Percentiles rank a stretch among this genome's conserved stretches.
Evolutionary conservation across 352 stramenopile species (phyloP).

Genomic region (Chrysophaeum taylorii): DNA sequence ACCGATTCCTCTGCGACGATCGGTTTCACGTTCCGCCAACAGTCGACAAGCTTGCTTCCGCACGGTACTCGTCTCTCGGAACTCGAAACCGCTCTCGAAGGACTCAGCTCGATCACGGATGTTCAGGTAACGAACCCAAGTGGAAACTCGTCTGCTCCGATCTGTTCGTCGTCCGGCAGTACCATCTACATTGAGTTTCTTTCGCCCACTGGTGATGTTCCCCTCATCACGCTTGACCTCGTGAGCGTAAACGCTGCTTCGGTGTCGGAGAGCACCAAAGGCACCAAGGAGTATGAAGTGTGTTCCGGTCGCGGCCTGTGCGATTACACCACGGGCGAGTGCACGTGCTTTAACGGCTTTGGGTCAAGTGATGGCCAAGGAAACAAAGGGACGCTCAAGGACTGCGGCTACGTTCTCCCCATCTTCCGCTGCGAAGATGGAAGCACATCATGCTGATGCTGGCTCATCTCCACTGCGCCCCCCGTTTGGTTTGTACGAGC

Average conservation of each 20-base stretch:
- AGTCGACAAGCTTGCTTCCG: constrained; percentile 50
- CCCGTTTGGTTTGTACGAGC: no score
- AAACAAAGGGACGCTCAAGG: constrained; percentile 29
- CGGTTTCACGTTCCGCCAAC: constrained; percentile 61
- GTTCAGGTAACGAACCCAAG: constrained; percentile 22
- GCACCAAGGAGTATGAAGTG: constrained; percentile 35
- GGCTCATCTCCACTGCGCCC: no score
- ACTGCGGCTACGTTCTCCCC: constrained; percentile 28
- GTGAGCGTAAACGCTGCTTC: constrained; percentile 11
- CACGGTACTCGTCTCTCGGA: constrained; percentile 35
- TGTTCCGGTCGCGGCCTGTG: constrained; percentile 42
- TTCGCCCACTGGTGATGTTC: constrained; percentile 35
- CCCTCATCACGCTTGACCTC: constrained; percentile 26
- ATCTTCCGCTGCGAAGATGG: not conserved
- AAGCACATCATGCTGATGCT: not conserved
- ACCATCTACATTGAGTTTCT: constrained; percentile 37
- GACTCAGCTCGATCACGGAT: constrained; percentile 34
- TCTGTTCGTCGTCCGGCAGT: constrained; percentile 26
- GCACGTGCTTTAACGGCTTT: constrained; percentile 41
- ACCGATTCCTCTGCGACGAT: constrained; percentile 57
- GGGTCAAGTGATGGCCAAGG: constrained; percentile 33
- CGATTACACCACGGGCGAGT: constrained; percentile 35
- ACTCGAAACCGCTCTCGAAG: constrained; percentile 51
- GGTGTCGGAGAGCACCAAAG: constrained; percentile 26
- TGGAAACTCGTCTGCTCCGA: constrained; percentile 24